phyloP scores from a whole-genome alignment of 1,139 yeast genomes.

The Saccharomycopsis phalli region DNA sequence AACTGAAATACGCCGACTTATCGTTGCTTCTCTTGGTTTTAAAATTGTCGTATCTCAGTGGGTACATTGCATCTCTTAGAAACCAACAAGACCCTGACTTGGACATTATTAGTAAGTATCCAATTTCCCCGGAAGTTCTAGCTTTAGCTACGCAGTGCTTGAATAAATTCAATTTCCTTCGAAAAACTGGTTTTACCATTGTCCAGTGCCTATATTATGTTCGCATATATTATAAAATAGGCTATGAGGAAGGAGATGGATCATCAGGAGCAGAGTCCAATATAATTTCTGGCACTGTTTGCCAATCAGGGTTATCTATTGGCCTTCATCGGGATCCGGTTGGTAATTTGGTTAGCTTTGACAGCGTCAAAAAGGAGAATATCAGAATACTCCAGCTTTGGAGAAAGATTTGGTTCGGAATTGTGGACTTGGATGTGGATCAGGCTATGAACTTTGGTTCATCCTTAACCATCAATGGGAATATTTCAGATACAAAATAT shows the following conservation, averaged over 20 bases:
- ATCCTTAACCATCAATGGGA: conserved; percentile 3
- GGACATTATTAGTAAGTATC: conserved; percentile 24
- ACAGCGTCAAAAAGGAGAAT: conserved; percentile 3
- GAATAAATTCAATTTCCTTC: conserved; percentile 28
- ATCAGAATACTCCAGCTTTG: conserved; percentile 12
- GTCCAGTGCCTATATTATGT: conserved; percentile 43
- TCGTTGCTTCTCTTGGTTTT: conserved; percentile 35
- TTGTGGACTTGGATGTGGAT: conserved; percentile 13
- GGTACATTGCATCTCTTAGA: conserved; percentile 23
- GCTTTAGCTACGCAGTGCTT: conserved; percentile 29
- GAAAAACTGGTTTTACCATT: conserved; percentile 33
- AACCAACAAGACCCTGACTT: conserved; percentile 21
- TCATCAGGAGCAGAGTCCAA: conserved; percentile 40
- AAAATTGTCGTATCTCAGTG: conserved; percentile 14
- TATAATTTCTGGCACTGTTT: conserved; percentile 31
- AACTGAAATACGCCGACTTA: conserved; percentile 31
- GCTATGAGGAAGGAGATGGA: conserved; percentile 44
- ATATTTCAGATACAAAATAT: conserved; percentile 11
- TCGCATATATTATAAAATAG: conserved; percentile 37
- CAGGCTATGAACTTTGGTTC: conserved; percentile 12
- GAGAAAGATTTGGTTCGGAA: conserved; percentile 16
- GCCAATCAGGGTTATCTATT: conserved; percentile 32
- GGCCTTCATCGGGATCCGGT: conserved; percentile 39
- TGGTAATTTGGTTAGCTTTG: conserved; percentile 22
- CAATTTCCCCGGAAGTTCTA: conserved; percentile 30